Percentiles rank a stretch among this genome's conserved stretches.
These are phyloP conservation scores for Pestalotiopsis sp. DNA, from an alignment of 2,329 filamentous ascomycete species.

Conservation along the genomic window DNA sequence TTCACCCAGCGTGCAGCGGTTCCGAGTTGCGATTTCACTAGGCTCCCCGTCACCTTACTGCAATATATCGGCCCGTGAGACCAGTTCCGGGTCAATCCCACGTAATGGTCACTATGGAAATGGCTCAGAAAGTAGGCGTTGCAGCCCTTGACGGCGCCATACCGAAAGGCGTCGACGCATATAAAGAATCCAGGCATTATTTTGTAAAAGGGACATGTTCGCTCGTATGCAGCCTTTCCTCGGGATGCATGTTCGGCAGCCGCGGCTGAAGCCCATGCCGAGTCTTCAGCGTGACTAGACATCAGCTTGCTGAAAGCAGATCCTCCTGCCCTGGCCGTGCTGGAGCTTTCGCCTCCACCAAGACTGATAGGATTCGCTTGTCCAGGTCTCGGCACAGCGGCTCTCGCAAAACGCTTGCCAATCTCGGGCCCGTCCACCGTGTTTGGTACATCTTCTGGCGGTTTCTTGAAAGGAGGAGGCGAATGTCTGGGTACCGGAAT, in stretches of 20 bases:
- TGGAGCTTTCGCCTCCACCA: slow-evolving; percentile 25
- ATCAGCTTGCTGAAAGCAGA: slow-evolving; percentile 94
- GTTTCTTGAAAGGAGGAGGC: slow-evolving; percentile 15
- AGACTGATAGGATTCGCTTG: slow-evolving; percentile 78
- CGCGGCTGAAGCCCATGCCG: slow-evolving; percentile 86
- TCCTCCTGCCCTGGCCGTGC: slow-evolving; percentile 34
- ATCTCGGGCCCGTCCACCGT: slow-evolving; percentile 40
- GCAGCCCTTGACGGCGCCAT: slow-evolving; percentile 89
- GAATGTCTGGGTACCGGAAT: slow-evolving; percentile 50
- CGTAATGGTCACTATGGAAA: slow-evolving; percentile 97
- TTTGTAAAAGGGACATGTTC: slow-evolving; percentile 98
- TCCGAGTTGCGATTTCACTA: slow-evolving; percentile 82
- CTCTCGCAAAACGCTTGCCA: slow-evolving; percentile 65
- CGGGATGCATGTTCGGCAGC: slow-evolving; percentile 75
- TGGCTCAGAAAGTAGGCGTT: slow-evolving; percentile 96
- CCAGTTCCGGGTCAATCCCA: slow-evolving; percentile 87
- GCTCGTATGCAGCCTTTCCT: slow-evolving; percentile 82
- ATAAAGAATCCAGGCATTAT: slow-evolving; percentile 92
- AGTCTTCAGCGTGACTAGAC: slow-evolving; percentile 87
- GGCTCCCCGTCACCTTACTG: slow-evolving; percentile 86
- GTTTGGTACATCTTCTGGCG: slow-evolving; percentile 17
- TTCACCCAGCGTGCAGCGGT: slow-evolving; percentile 87
- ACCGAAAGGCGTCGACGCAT: slow-evolving; percentile 94
- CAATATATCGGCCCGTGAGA: slow-evolving; percentile 94
- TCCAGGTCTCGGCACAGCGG: slow-evolving; percentile 73